A percentile compares a stretch with the other conserved stretches of the same genome.
Evolutionary conservation across 441 rosid genomes (phyloP).

Genomic region (Manihot esculenta): DNA sequence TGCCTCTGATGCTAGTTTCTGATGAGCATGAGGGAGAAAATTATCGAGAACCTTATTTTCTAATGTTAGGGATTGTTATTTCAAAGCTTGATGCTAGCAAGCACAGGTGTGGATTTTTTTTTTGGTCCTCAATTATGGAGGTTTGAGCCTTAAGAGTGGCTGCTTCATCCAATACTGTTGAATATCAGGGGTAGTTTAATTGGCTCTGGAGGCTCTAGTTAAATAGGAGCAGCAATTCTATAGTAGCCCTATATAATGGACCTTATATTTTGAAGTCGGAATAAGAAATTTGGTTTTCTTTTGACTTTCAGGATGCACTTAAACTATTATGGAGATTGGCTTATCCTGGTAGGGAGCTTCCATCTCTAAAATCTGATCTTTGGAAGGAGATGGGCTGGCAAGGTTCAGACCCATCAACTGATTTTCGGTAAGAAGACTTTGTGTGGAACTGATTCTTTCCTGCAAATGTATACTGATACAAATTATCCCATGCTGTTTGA

Average conservation of each 20-base stretch:
- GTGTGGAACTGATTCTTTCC: conserved; percentile 1
- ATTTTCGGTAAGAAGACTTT: conserved; percentile 66
- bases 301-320: conserved; percentile 67
- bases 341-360: conserved; percentile 78
- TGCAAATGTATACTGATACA: conserved; percentile 20
- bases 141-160: background rate
- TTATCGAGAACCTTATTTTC: background rate
- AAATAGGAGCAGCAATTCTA: background rate
- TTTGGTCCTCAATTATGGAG: too few species aligned
- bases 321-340: conserved; percentile 87
- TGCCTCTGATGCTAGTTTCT: too few species aligned
- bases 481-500: conserved; percentile 31
- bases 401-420: conserved; percentile 97
- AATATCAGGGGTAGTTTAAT: background rate
- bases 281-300: conserved; percentile 17
- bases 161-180: background rate
- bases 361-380: conserved; percentile 80
- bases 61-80: background rate
- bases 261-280: background rate
- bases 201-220: background rate
- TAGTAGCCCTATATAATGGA: background rate
- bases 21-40: background rate
- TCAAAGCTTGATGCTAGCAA: background rate
- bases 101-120: too few species aligned
- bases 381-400: conserved; percentile 99